Evolutionary conservation across 179 eudicot genomes (phyloP).

Genomic region (Monotropa hypopitys): DNA sequence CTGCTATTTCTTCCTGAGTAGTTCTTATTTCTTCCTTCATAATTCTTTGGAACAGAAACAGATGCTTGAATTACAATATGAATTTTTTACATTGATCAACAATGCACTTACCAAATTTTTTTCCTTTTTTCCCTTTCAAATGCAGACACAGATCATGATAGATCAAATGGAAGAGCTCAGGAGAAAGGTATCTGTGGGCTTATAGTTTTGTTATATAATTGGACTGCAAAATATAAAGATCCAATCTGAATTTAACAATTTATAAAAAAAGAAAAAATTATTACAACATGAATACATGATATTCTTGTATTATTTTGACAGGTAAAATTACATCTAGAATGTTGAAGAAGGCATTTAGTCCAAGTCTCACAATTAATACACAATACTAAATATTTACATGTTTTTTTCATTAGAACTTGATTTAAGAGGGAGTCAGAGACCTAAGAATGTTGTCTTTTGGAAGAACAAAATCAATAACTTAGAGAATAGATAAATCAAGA

Average conservation of each 20-base stretch:
- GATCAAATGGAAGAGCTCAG: slow-evolving; percentile 84
- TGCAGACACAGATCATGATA: slow-evolving; percentile 62
- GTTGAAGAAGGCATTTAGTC: too few relatives aligned
- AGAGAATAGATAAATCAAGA: too few relatives aligned
- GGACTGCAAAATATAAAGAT: not conserved
- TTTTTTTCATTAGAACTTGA: too few relatives aligned
- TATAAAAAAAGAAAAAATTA: too few relatives aligned
- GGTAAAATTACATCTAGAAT: too few relatives aligned
- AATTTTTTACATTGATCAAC: not conserved
- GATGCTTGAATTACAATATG: not conserved
- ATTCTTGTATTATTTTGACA: too few relatives aligned
- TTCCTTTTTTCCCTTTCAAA: not conserved
- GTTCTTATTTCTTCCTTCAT: not conserved
- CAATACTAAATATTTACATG: too few relatives aligned
- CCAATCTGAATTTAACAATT: not conserved
- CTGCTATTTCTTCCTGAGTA: not conserved
- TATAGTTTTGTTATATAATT: not conserved
- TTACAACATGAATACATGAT: too few relatives aligned
- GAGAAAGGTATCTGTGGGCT: slow-evolving; percentile 40
- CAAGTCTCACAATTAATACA: too few relatives aligned
- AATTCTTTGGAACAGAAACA: not conserved
- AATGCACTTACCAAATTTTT: not conserved
- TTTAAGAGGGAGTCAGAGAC: too few relatives aligned
- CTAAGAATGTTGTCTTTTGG: too few relatives aligned
- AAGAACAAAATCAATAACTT: too few relatives aligned